These are phyloP conservation scores for Xylariaceae sp. DNA, from an alignment of 2,329 filamentous ascomycete genomes.

Conservation along the genomic window DNA sequence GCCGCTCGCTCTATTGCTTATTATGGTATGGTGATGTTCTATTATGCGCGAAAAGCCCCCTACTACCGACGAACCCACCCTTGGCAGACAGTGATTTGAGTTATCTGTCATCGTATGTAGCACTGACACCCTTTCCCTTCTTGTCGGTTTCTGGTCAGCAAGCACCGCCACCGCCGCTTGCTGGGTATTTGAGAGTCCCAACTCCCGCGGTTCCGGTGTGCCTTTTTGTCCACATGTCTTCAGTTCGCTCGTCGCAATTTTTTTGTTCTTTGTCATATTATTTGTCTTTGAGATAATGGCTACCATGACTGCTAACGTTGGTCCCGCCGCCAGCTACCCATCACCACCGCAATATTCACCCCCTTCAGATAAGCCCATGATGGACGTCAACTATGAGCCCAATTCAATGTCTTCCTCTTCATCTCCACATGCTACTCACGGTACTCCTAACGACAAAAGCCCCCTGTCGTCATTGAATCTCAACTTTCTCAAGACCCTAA, in stretches of 20 bases:
- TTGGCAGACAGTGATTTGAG: constrained; percentile 31
- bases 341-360: constrained; percentile 46
- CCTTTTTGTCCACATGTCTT: constrained; percentile 20
- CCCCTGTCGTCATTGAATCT: constrained; percentile 58
- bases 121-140: constrained; percentile 24
- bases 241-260: constrained; percentile 17
- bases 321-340: constrained; percentile 45
- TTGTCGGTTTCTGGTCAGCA: constrained; percentile 18
- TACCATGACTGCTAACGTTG: constrained; percentile 47
- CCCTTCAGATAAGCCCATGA: constrained; percentile 41
- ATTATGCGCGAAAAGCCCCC: constrained; percentile 16
- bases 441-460: constrained; percentile 39
- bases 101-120: constrained; percentile 33
- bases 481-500: constrained; percentile 70
- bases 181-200: constrained; percentile 30
- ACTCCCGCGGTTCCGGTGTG: constrained; percentile 21
- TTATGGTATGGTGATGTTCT: constrained; percentile 24
- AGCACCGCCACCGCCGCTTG: constrained; percentile 31
- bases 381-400: constrained; percentile 44
- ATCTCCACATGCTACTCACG: constrained; percentile 46
- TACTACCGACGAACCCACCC: constrained; percentile 20
- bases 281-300: constrained; percentile 24
- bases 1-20: constrained; percentile 16
- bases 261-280: constrained; percentile 12
- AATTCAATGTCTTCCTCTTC: constrained; percentile 55